Percentiles rank a stretch among this genome's conserved stretches.
Evolutionary conservation across 169 alveolate species (phyloP).

Genomic region (Cyclospora cayetanensis): DNA sequence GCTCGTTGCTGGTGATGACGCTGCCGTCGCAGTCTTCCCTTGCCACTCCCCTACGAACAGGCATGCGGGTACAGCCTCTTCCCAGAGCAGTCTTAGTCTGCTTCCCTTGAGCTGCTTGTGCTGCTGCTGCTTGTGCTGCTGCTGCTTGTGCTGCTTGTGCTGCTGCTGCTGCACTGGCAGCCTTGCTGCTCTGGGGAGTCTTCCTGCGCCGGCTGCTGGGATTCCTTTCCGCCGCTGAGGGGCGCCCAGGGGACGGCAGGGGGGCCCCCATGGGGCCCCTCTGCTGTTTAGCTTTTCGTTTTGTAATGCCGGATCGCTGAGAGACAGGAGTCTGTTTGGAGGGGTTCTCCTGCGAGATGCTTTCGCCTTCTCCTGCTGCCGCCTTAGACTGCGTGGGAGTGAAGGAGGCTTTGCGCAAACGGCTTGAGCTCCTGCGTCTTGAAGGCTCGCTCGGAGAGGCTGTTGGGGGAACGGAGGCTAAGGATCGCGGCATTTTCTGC

Average conservation of each 20-base stretch:
- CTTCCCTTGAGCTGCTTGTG: neutral
- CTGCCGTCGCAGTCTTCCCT: neutral
- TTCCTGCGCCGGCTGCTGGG: slow-evolving; percentile 31
- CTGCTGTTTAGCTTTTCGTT: neutral
- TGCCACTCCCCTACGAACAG: neutral
- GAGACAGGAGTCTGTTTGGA: too few relatives aligned
- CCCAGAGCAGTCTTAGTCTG: neutral
- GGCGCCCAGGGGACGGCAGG: neutral
- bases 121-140: neutral
- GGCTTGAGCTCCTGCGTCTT: neutral
- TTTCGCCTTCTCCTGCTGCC: slow-evolving; percentile 5
- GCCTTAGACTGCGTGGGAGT: neutral
- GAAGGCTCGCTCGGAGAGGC: neutral
- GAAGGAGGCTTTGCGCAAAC: too few relatives aligned
- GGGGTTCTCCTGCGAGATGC: too few relatives aligned
- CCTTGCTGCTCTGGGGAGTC: slow-evolving; percentile 1
- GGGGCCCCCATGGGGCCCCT: slow-evolving; percentile 1
- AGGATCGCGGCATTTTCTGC: neutral
- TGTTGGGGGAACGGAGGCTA: neutral
- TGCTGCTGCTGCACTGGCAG: too few relatives aligned
- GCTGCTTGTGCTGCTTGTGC: neutral
- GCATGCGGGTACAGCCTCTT: neutral
- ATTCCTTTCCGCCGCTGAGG: neutral
- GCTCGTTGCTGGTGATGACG: slow-evolving; percentile 23
- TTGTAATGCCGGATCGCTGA: neutral